phyloP scores from a whole-genome alignment of 1,284 basidiomycete genomes.

The Cryptococcus jaspeensis region DNA sequence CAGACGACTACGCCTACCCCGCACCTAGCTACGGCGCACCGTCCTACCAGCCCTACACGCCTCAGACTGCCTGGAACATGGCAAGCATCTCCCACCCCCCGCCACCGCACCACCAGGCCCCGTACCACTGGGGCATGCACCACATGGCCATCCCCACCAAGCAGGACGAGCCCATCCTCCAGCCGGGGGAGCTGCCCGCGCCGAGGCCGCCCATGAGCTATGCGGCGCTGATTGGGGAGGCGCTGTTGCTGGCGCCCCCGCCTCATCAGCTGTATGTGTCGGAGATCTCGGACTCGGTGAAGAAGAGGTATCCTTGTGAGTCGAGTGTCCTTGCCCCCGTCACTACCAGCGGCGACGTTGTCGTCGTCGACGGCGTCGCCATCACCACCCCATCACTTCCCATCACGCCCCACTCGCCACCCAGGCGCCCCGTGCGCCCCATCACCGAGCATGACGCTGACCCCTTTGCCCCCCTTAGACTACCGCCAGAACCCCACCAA shows the following conservation, averaged over 20 bases:
- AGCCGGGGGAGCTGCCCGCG: conserved; percentile 40
- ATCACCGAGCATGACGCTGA: neutral
- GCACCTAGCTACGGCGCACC: conserved; percentile 6
- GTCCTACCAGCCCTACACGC: conserved; percentile 3
- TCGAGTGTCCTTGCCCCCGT: conserved; percentile 6
- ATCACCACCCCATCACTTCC: neutral
- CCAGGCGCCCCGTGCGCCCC: neutral
- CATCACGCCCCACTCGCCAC: conserved; percentile 1
- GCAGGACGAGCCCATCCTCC: conserved; percentile 44
- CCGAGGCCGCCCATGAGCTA: conserved; percentile 46
- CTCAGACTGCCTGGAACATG: neutral
- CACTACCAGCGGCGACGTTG: neutral
- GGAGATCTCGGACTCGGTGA: conserved; percentile 49
- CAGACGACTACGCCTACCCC: conserved; percentile 8
- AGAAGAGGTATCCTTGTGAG: conserved; percentile 46
- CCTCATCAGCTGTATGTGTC: conserved; percentile 50
- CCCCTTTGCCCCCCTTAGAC: conserved; percentile 24
- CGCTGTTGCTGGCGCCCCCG: conserved; percentile 37
- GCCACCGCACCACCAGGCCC: conserved; percentile 9
- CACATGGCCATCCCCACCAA: conserved; percentile 20
- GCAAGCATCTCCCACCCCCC: conserved; percentile 3
- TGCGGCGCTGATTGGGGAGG: conserved; percentile 49
- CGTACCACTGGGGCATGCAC: conserved; percentile 20
- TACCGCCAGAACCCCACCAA: conserved; percentile 51
- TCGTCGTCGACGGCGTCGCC: neutral